These are phyloP conservation scores for Pyrrhoderma noxium DNA, from an alignment of 1,284 basidiomycete genomes.

Conservation along the genomic window DNA sequence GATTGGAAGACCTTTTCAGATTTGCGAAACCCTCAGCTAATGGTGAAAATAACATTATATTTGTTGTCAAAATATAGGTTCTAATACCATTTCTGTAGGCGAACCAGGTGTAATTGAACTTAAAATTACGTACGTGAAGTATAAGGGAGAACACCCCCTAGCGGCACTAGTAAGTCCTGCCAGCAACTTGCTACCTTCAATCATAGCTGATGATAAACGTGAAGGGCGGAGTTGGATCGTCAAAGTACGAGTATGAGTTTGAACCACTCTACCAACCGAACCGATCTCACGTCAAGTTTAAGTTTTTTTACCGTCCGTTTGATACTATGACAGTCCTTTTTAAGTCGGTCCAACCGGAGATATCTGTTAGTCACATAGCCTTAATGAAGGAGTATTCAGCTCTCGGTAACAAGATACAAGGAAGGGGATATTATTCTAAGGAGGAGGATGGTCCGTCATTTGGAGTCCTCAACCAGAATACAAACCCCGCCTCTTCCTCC, in stretches of 20 bases:
- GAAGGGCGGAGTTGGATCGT: too few relatives aligned
- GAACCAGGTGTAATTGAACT: conserved; percentile 47
- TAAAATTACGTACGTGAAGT: conserved; percentile 42
- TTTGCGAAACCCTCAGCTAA: conserved; percentile 36
- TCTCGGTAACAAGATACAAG: too few relatives aligned
- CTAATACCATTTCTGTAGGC: conserved; percentile 19
- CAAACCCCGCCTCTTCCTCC: too few relatives aligned
- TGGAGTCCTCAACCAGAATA: too few relatives aligned
- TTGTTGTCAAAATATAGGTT: neutral
- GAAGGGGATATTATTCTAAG: too few relatives aligned
- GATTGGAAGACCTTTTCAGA: conserved; percentile 47
- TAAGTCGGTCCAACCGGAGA: neutral
- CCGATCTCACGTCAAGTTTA: conserved; percentile 14
- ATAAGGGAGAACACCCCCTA: conserved; percentile 28
- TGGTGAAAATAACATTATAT: neutral
- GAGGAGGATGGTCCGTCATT: too few relatives aligned
- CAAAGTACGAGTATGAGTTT: too few relatives aligned
- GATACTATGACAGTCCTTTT: conserved; percentile 5
- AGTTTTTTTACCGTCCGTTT: conserved; percentile 8
- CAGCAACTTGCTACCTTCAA: too few relatives aligned
- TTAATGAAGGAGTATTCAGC: too few relatives aligned
- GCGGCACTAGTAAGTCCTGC: conserved; percentile 28
- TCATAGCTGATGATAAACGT: too few relatives aligned
- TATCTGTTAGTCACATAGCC: too few relatives aligned
- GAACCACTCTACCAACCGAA: neutral